Percentiles rank a stretch among this genome's conserved stretches.
These are phyloP conservation scores for Priceomyces carsonii DNA, from an alignment of 805 yeast genomes.

Conservation along the genomic window DNA sequence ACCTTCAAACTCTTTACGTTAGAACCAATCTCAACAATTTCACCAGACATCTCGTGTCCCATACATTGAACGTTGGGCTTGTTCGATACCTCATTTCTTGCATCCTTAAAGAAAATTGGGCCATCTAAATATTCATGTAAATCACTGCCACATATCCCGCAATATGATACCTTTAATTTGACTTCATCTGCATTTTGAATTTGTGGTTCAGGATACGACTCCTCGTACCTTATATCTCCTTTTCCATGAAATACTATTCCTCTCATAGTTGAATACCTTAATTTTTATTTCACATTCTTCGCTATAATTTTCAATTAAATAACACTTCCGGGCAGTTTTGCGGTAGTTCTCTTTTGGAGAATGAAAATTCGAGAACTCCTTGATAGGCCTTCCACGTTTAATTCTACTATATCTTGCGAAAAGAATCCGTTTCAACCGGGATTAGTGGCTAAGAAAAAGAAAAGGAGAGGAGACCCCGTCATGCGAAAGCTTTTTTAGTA, in stretches of 20 bases:
- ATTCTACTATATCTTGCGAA: too few species aligned
- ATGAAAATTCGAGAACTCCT: too few species aligned
- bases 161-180: conserved; percentile 57
- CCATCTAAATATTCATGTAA: conserved; percentile 57
- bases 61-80: conserved; percentile 37
- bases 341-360: too few species aligned
- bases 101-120: conserved; percentile 54
- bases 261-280: not conserved
- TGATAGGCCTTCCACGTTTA: too few species aligned
- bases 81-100: conserved; percentile 48
- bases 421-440: too few species aligned
- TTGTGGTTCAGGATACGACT: conserved; percentile 6
- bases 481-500: too few species aligned
- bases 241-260: not conserved
- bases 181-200: conserved; percentile 39
- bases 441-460: too few species aligned
- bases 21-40: conserved; percentile 58
- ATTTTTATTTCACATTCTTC: too few species aligned
- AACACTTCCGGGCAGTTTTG: too few species aligned
- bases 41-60: conserved; percentile 72
- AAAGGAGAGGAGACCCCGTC: too few species aligned
- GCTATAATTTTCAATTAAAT: too few species aligned
- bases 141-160: conserved; percentile 69
- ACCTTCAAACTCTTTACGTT: conserved; percentile 50
- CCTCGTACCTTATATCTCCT: not conserved